Evolutionary conservation across 768 basidiomycete species (phyloP).

Genomic region (Lactarius hengduanensis): DNA sequence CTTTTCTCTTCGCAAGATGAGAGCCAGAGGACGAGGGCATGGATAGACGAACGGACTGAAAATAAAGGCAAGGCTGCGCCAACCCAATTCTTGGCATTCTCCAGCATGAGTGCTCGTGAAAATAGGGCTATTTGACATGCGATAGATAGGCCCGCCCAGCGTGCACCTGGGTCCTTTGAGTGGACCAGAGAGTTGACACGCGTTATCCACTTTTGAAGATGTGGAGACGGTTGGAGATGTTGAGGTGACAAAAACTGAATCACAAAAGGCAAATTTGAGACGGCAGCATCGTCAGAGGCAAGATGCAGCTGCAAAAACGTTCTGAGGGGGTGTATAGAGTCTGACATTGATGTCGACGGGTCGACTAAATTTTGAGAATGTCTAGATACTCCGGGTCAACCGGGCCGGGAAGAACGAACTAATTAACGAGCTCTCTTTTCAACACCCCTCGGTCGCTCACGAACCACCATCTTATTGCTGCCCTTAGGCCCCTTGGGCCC

Average conservation of each 20-base stretch:
- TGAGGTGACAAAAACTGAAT: slow-evolving; percentile 53
- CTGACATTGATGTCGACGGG: slow-evolving; percentile 13
- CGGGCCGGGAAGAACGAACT: slow-evolving; percentile 7
- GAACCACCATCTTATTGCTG: slow-evolving; percentile 86
- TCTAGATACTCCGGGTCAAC: neutral
- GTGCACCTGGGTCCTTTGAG: slow-evolving; percentile 71
- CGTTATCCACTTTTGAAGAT: slow-evolving; percentile 73
- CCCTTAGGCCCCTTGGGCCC: slow-evolving; percentile 89
- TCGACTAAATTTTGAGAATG: neutral
- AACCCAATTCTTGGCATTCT: slow-evolving; percentile 73
- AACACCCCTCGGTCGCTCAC: slow-evolving; percentile 77
- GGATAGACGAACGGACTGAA: slow-evolving; percentile 54
- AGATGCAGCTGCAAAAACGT: slow-evolving; percentile 68
- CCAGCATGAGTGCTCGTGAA: slow-evolving; percentile 61
- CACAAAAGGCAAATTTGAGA: slow-evolving; percentile 57
- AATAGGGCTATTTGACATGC: slow-evolving; percentile 63
- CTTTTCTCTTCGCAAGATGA: slow-evolving; percentile 50
- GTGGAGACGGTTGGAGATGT: slow-evolving; percentile 57
- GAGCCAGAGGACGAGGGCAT: slow-evolving; percentile 31
- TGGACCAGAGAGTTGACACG: slow-evolving; percentile 72
- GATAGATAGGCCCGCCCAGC: slow-evolving; percentile 79
- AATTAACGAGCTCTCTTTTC: slow-evolving; percentile 40
- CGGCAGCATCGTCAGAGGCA: slow-evolving; percentile 62
- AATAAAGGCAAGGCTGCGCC: slow-evolving; percentile 60
- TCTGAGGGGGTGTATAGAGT: slow-evolving; percentile 51